Percentiles rank a stretch among this genome's conserved stretches.
Conservation (phyloP, 2,329 filamentous ascomycete genomes). For the Diplodia corticola region DNA sequence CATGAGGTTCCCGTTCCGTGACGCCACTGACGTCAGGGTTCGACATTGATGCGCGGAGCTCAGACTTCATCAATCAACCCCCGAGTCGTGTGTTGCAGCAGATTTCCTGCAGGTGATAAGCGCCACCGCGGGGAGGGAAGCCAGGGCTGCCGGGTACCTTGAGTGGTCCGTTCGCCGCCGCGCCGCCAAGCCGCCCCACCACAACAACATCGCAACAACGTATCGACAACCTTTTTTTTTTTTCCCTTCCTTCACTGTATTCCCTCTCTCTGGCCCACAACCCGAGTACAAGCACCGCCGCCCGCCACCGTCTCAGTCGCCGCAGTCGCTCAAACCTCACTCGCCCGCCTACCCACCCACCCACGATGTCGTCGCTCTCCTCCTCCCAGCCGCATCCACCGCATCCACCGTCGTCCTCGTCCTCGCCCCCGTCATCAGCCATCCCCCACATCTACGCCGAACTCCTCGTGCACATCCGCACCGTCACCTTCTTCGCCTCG, state of each 20-base stretch:
- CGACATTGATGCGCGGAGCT: background rate
- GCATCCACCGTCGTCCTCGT: background rate
- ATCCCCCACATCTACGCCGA: constrained; percentile 57
- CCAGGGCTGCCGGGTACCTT: background rate
- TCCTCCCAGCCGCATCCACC: background rate
- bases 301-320: too few species aligned
- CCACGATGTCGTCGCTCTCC: background rate
- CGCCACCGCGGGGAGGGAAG: background rate
- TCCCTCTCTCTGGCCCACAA: too few species aligned
- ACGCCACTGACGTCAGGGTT: constrained; percentile 3
- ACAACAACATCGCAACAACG: too few species aligned
- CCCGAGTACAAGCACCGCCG: too few species aligned
- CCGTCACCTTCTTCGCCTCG: constrained; percentile 58
- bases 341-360: background rate
- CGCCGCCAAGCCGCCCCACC: too few species aligned
- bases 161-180: background rate
- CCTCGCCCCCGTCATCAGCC: background rate
- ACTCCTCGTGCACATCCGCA: constrained; percentile 60
- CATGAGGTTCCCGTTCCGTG: background rate
- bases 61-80: background rate
- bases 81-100: background rate
- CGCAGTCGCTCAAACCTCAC: too few species aligned
- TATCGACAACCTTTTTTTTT: background rate
- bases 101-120: background rate
- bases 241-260: too few species aligned